phyloP scores from a whole-genome alignment of 192 early-diverging fungal genomes.

The Linnemannia hyalina region DNA sequence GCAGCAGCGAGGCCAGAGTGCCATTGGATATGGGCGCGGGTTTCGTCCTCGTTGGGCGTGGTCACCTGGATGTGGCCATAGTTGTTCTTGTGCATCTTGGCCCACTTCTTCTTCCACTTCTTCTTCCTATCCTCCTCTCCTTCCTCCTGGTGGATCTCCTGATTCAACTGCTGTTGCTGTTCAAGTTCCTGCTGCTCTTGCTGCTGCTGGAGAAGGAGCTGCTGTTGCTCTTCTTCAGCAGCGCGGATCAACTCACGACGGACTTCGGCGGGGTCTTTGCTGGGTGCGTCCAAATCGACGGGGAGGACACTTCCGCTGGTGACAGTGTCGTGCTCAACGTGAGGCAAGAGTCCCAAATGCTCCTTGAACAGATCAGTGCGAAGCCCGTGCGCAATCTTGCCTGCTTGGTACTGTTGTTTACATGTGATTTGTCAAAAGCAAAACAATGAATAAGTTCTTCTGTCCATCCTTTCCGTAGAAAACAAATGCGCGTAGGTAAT shows the following conservation, averaged over 20 bases:
- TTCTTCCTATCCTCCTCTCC: neutral
- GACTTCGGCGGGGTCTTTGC: conserved; percentile 34
- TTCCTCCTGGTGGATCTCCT: neutral
- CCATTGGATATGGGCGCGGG: conserved; percentile 40
- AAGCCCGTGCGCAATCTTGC: conserved; percentile 79
- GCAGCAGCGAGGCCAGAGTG: conserved; percentile 9
- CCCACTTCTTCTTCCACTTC: neutral
- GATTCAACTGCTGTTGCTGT: neutral
- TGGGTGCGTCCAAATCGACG: conserved; percentile 40
- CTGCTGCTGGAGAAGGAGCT: conserved; percentile 1
- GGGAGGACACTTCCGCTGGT: conserved; percentile 55
- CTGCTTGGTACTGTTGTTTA: conserved; percentile 72
- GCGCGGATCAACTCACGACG: conserved; percentile 30
- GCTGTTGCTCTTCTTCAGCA: conserved; percentile 13
- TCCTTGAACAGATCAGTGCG: conserved; percentile 85
- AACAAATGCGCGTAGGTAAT: neutral
- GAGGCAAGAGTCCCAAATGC: conserved; percentile 80
- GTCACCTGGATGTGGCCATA: conserved; percentile 31
- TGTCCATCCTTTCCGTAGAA: neutral
- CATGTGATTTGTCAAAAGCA: neutral
- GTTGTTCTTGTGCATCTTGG: neutral
- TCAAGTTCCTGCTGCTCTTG: conserved; percentile 16
- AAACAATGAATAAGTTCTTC: no score
- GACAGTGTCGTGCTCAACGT: conserved; percentile 53
- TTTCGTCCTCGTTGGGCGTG: conserved; percentile 42